These are phyloP conservation scores for Eragrostis curvula DNA, from an alignment of 176 grass and related monocot species.

Conservation along the genomic window DNA sequence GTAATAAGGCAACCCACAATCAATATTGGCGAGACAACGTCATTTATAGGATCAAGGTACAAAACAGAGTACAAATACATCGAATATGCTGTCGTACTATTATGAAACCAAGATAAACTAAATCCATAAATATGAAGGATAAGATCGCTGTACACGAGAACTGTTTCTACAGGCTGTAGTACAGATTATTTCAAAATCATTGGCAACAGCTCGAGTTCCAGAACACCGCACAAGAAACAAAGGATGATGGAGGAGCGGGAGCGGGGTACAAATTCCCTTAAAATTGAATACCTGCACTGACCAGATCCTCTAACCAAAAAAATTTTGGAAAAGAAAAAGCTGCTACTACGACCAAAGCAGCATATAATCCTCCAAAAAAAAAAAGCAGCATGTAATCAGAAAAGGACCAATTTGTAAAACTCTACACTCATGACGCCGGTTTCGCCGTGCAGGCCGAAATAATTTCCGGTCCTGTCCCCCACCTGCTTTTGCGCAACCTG, in stretches of 20 bases:
- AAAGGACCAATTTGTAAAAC: conserved; percentile 26
- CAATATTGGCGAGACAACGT: no score
- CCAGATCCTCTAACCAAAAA: background rate
- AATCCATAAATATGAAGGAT: background rate
- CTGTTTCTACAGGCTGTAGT: background rate
- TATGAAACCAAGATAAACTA: background rate
- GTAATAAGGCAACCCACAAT: no score
- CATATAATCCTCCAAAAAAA: no score
- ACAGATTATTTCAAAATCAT: conserved; percentile 8
- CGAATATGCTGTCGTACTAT: no score
- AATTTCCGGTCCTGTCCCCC: conserved; percentile 38
- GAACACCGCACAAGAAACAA: conserved; percentile 21
- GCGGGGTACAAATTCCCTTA: conserved; percentile 12
- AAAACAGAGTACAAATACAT: no score
- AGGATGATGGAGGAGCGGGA: background rate
- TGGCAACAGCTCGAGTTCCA: background rate
- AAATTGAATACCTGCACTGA: background rate
- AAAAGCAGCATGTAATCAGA: conserved; percentile 1
- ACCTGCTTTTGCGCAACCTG: conserved; percentile 38
- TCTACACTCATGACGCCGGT: conserved; percentile 18
- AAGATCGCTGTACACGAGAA: background rate
- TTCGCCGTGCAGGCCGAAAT: conserved; percentile 47
- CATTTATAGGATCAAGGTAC: no score
- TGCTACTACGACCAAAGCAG: background rate
- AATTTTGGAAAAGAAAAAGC: background rate